Percentiles rank a stretch among this genome's conserved stretches.
phyloP scores from a whole-genome alignment of 2,329 filamentous ascomycete genomes.

The Thelonectria rubi region DNA sequence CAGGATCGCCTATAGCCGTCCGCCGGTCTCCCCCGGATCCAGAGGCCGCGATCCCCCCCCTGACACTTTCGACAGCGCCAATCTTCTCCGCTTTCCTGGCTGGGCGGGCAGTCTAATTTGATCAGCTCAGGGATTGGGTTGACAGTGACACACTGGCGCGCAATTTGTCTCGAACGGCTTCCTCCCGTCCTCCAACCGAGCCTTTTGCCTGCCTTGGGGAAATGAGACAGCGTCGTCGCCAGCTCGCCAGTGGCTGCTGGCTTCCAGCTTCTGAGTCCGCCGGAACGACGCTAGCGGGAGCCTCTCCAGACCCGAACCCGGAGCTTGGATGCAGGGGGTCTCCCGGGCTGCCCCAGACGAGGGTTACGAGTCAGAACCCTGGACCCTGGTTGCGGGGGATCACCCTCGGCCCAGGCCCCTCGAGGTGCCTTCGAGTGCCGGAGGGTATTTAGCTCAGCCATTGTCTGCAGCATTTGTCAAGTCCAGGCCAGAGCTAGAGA shows the following conservation, averaged over 20 bases:
- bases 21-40: too few species aligned
- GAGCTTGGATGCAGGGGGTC: neutral
- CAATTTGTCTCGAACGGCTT: neutral
- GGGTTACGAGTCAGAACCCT: neutral
- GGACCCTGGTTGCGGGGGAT: neutral
- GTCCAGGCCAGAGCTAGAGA: neutral
- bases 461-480: neutral
- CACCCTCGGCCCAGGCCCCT: neutral
- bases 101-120: too few species aligned
- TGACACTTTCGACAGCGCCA: too few species aligned
- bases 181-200: neutral
- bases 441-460: neutral
- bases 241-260: neutral
- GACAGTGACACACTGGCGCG: neutral
- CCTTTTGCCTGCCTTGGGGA: neutral
- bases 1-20: too few species aligned
- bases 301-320: neutral
- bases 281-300: neutral
- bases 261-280: neutral
- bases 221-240: neutral
- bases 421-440: neutral
- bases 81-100: too few species aligned
- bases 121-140: too few species aligned
- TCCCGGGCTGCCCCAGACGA: too few species aligned
- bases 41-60: too few species aligned